phyloP scores from a whole-genome alignment of 2,329 filamentous ascomycete species.

The Pseudogymnoascus sp. region DNA sequence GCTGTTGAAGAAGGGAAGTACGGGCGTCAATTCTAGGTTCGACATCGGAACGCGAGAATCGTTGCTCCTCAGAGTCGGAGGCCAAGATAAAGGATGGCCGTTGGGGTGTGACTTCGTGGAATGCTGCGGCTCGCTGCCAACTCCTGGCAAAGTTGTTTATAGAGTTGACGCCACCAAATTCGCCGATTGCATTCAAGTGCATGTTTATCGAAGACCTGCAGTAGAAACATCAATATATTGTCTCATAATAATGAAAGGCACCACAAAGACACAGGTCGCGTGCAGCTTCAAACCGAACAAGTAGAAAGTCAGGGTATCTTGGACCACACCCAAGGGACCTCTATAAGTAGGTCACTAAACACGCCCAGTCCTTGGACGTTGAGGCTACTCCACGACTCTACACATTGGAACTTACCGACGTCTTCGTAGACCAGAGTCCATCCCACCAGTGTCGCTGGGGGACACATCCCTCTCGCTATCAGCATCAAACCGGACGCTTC shows the following conservation, averaged over 20 bases:
- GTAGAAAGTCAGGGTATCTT: not conserved
- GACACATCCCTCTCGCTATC: constrained; percentile 15
- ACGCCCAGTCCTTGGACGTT: not conserved
- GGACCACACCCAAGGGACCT: not conserved
- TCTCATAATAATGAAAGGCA: not conserved
- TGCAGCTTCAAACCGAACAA: not conserved
- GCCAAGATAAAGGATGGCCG: constrained; percentile 64
- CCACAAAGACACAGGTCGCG: not conserved
- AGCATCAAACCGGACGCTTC: constrained; percentile 25
- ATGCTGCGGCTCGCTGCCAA: constrained; percentile 84
- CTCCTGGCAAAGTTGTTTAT: constrained; percentile 88
- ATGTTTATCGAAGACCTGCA: constrained; percentile 51
- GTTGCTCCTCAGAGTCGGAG: constrained; percentile 40
- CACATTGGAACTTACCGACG: constrained; percentile 19
- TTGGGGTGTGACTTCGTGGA: constrained; percentile 78
- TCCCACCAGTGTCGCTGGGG: constrained; percentile 15
- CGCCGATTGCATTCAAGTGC: constrained; percentile 48
- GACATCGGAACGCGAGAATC: constrained; percentile 22
- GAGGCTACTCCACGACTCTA: not conserved
- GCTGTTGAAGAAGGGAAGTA: constrained; percentile 40
- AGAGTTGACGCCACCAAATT: constrained; percentile 86
- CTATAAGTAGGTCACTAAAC: not conserved
- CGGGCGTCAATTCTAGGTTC: constrained; percentile 20
- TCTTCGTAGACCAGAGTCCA: constrained; percentile 19
- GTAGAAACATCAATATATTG: not conserved